phyloP scores from a whole-genome alignment of 495 filamentous ascomycete genomes.

The Tuber umbilicatum region DNA sequence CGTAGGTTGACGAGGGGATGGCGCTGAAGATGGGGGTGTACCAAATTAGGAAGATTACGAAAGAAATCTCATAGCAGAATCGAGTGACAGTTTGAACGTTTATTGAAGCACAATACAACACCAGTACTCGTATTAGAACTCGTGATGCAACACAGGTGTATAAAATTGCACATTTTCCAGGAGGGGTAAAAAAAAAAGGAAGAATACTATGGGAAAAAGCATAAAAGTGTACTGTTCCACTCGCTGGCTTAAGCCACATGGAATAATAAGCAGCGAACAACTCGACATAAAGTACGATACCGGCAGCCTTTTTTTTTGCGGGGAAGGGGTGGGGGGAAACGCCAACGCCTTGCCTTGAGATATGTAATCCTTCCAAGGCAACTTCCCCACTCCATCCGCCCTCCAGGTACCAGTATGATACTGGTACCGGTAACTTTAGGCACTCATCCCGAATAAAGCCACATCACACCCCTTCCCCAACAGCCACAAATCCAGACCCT shows the following conservation, averaged over 20 bases:
- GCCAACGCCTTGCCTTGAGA: too few relatives aligned
- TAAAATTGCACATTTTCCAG: neutral
- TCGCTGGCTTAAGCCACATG: neutral
- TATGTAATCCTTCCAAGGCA: too few relatives aligned
- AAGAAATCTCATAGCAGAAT: neutral
- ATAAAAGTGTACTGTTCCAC: neutral
- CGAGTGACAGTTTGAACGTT: neutral
- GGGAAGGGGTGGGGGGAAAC: too few relatives aligned
- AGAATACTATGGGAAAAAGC: neutral
- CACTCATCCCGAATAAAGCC: too few relatives aligned
- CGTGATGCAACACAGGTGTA: neutral
- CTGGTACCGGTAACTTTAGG: too few relatives aligned
- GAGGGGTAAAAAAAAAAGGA: neutral
- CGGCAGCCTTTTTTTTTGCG: neutral
- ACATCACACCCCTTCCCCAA: too few relatives aligned
- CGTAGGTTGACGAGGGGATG: too few relatives aligned
- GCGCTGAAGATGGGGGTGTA: too few relatives aligned
- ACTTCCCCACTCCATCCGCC: too few relatives aligned
- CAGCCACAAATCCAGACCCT: neutral
- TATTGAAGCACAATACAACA: neutral
- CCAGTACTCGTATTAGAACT: neutral
- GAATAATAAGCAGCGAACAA: neutral
- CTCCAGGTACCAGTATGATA: too few relatives aligned
- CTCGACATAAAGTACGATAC: neutral
- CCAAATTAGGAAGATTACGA: neutral